Conservation (phyloP, 257 asterid species). For the Fraxinus pennsylvanica region DNA sequence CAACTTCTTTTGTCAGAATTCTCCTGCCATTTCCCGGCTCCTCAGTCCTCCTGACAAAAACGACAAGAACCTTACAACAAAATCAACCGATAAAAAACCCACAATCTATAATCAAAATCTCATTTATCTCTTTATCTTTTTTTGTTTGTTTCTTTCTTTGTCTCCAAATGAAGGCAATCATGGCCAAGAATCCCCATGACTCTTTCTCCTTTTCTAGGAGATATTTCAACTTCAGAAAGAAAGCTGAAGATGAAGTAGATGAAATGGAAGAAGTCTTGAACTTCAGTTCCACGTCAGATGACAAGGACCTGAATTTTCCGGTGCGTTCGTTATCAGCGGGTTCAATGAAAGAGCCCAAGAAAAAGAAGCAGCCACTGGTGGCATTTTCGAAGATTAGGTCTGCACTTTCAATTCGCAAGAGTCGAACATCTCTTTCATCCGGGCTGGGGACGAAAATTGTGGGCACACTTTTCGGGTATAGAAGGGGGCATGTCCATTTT, state of each 20-base stretch:
- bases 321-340: constrained; percentile 39
- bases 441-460: constrained; percentile 63
- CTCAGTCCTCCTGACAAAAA: constrained; percentile 34
- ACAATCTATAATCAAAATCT: not conserved
- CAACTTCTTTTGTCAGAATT: constrained; percentile 62
- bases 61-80: constrained; percentile 27
- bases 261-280: constrained; percentile 49
- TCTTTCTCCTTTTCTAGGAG: constrained; percentile 89
- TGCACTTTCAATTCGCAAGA: constrained; percentile 42
- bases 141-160: constrained; percentile 10
- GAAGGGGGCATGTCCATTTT: constrained; percentile 80
- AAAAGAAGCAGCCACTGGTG: constrained; percentile 43
- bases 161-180: constrained; percentile 60
- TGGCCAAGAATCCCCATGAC: constrained; percentile 61
- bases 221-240: constrained; percentile 70
- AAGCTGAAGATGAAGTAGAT: constrained; percentile 54
- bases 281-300: constrained; percentile 38
- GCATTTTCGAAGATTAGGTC: constrained; percentile 54
- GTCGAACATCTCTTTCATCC: constrained; percentile 37
- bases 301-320: constrained; percentile 25
- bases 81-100: constrained; percentile 21
- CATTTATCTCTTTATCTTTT: not conserved
- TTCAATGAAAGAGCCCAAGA: constrained; percentile 33
- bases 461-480: constrained; percentile 79
- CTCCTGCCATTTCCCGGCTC: constrained; percentile 1